phyloP scores from a whole-genome alignment of 768 basidiomycete genomes.

The Paxillus involutus region DNA sequence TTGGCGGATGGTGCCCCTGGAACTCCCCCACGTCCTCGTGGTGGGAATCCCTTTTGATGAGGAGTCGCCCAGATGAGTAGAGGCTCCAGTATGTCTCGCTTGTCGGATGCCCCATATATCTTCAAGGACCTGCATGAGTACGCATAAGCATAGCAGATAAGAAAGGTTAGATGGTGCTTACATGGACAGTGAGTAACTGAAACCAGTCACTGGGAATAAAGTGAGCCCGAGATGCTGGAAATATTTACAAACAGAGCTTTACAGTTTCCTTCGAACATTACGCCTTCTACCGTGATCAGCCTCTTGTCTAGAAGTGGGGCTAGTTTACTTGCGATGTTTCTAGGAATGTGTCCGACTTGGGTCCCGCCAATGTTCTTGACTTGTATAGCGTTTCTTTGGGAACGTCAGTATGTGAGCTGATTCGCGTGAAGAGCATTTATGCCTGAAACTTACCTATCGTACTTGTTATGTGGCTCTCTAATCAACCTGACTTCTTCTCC shows the following conservation, averaged over 20 bases:
- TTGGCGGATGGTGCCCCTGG: slow-evolving; percentile 22
- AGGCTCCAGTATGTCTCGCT: slow-evolving; percentile 60
- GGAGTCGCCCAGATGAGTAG: slow-evolving; percentile 75
- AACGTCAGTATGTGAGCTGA: neutral
- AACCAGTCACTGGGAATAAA: slow-evolving; percentile 38
- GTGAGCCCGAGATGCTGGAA: slow-evolving; percentile 2
- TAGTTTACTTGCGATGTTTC: slow-evolving; percentile 54
- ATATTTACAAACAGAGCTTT: slow-evolving; percentile 7
- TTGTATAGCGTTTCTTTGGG: slow-evolving; percentile 69
- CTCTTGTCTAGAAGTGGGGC: slow-evolving; percentile 70
- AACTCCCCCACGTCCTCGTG: slow-evolving; percentile 8
- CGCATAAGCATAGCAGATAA: neutral
- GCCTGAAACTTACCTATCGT: slow-evolving; percentile 54
- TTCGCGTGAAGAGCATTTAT: neutral
- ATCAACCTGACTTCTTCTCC: slow-evolving; percentile 75
- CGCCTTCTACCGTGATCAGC: slow-evolving; percentile 70
- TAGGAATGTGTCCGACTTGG: slow-evolving; percentile 83
- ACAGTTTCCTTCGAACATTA: slow-evolving; percentile 67
- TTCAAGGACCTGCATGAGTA: slow-evolving; percentile 52
- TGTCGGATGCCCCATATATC: slow-evolving; percentile 69
- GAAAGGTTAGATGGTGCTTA: slow-evolving; percentile 30
- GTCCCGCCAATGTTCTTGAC: slow-evolving; percentile 72
- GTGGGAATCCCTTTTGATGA: slow-evolving; percentile 54
- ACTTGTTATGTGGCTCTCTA: slow-evolving; percentile 64
- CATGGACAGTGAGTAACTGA: slow-evolving; percentile 61